Evolutionary conservation across 176 grass and related monocot species (phyloP).

Genomic region (Triticum dicoccoides): DNA sequence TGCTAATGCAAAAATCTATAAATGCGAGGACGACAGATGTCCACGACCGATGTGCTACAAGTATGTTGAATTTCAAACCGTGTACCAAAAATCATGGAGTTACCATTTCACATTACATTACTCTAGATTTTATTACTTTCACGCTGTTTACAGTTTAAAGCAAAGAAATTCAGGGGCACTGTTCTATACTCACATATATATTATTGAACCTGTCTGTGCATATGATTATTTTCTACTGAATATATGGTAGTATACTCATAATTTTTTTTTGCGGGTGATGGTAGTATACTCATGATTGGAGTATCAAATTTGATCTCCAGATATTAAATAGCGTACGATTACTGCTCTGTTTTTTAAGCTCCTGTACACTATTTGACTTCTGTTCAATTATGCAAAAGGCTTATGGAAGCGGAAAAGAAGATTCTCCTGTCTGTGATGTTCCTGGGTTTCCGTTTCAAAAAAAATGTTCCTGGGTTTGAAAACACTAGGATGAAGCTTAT

Average conservation of each 20-base stretch:
- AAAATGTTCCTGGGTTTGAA: conserved; percentile 50
- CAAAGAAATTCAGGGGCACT: background rate
- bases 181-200: background rate
- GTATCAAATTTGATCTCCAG: background rate
- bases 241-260: background rate
- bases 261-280: no score
- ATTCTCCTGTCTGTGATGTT: conserved; percentile 71
- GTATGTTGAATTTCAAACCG: conserved; percentile 33
- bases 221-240: background rate
- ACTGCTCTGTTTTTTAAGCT: background rate
- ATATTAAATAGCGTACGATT: background rate
- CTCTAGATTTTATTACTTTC: background rate
- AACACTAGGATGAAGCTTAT: conserved; percentile 86
- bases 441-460: background rate
- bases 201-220: background rate
- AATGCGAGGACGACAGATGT: conserved; percentile 78
- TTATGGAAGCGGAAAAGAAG: conserved; percentile 92
- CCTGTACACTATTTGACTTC: background rate
- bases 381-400: conserved; percentile 42
- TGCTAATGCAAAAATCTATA: conserved; percentile 95
- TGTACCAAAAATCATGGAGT: no score
- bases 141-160: background rate
- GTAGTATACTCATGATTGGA: background rate
- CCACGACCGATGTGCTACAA: conserved; percentile 89
- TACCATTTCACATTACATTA: no score